A percentile compares a stretch with the other conserved stretches of the same genome.
Conservation (phyloP, 768 basidiomycete species). For the Mycena filopes region DNA sequence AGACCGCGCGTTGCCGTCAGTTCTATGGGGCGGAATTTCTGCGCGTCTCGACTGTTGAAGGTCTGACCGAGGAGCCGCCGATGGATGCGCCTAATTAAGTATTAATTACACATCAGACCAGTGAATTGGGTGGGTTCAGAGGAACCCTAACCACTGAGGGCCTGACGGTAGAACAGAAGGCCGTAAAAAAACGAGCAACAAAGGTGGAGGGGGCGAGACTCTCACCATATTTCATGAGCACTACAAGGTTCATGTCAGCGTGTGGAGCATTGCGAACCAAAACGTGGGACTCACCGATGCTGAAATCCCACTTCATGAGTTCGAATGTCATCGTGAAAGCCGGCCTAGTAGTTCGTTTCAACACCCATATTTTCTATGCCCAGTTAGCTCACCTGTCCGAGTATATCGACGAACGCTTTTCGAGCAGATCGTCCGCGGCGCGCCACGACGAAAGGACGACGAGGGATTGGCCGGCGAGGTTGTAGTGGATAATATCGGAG, state of each 20-base stretch:
- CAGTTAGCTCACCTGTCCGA: too few relatives aligned
- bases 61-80: constrained; percentile 34
- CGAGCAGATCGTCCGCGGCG: too few relatives aligned
- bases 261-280: background rate
- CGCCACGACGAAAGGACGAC: constrained; percentile 39
- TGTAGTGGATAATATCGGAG: constrained; percentile 41
- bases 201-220: too few relatives aligned
- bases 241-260: background rate
- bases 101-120: background rate
- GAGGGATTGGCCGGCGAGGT: constrained; percentile 46
- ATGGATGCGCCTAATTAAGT: constrained; percentile 30
- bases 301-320: constrained; percentile 13
- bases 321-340: constrained; percentile 9
- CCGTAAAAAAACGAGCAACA: too few relatives aligned
- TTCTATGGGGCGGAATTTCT: constrained; percentile 32
- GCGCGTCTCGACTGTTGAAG: constrained; percentile 33
- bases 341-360: background rate
- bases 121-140: background rate
- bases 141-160: constrained; percentile 20
- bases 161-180: constrained; percentile 19
- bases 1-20: constrained; percentile 30
- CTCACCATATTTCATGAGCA: constrained; percentile 30
- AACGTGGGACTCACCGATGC: background rate
- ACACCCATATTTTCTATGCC: too few relatives aligned
- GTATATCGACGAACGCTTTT: too few relatives aligned